These are phyloP conservation scores for Colletotrichum sp. DNA, from an alignment of 2,329 filamentous ascomycete genomes.

Conservation along the genomic window DNA sequence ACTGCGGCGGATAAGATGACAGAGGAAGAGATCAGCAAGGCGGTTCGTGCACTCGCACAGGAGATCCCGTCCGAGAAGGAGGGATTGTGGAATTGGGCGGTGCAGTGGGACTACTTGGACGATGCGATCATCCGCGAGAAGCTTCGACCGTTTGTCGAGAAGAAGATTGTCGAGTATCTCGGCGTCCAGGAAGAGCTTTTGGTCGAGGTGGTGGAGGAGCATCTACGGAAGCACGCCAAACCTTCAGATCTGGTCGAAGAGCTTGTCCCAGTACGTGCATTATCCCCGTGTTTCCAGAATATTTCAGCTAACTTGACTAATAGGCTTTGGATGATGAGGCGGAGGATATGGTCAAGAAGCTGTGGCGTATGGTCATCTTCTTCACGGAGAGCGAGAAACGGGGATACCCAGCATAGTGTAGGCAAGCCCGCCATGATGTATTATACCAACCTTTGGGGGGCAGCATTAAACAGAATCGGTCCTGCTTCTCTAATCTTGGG, in stretches of 20 bases:
- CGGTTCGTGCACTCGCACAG: conserved; percentile 79
- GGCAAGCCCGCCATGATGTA: conserved; percentile 14
- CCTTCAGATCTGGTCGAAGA: conserved; percentile 86
- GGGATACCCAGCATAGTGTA: conserved; percentile 70
- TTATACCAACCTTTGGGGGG: conserved; percentile 4
- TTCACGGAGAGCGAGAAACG: conserved; percentile 94
- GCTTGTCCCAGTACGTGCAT: conserved; percentile 74
- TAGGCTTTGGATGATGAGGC: conserved; percentile 93
- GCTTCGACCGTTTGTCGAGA: conserved; percentile 92
- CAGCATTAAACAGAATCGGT: background rate
- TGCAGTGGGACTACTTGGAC: conserved; percentile 92
- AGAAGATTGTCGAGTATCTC: conserved; percentile 96
- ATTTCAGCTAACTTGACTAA: conserved; percentile 30
- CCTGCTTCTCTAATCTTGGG: background rate
- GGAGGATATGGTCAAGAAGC: conserved; percentile 90
- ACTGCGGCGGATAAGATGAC: conserved; percentile 72
- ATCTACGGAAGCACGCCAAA: conserved; percentile 75
- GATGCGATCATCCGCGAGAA: conserved; percentile 82
- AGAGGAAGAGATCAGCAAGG: conserved; percentile 86
- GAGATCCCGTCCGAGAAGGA: conserved; percentile 90
- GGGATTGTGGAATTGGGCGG: conserved; percentile 88
- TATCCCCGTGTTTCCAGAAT: background rate
- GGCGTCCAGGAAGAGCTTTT: conserved; percentile 96
- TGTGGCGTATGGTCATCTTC: conserved; percentile 99
- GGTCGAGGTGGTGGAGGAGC: conserved; percentile 89